phyloP scores from a whole-genome alignment of 139 green algal species.

The Yamagishiella unicocca region DNA sequence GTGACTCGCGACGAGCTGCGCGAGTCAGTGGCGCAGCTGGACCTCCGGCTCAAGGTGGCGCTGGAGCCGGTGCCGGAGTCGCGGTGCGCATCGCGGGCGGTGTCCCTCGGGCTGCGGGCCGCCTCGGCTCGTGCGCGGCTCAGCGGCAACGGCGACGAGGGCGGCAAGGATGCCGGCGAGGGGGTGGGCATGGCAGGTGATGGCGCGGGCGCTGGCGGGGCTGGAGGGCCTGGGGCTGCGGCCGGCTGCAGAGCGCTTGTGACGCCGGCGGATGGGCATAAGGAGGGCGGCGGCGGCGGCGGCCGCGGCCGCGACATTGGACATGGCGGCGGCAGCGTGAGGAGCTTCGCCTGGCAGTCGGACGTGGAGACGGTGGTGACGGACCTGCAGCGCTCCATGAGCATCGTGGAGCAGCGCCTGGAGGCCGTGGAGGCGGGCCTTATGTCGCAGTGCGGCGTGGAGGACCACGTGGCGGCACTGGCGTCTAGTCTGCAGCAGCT shows the following conservation, averaged over 20 bases:
- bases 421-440: background rate
- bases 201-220: background rate
- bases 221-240: too few relatives aligned
- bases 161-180: background rate
- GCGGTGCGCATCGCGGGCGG: background rate
- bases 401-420: conserved; percentile 1
- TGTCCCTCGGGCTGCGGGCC: background rate
- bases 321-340: background rate
- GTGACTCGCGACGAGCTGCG: conserved; percentile 36
- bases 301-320: background rate
- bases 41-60: background rate
- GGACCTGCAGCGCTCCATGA: background rate
- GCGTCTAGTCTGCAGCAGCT: background rate
- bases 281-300: background rate
- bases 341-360: too few relatives aligned
- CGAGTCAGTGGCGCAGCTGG: background rate
- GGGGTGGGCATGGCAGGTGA: background rate
- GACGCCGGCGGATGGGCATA: too few relatives aligned
- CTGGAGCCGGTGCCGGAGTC: background rate
- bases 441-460: background rate
- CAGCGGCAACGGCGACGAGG: background rate
- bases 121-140: background rate
- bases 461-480: background rate
- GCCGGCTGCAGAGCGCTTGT: too few relatives aligned
- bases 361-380: background rate